These are phyloP conservation scores for Wickerhamomyces bisporus DNA, from an alignment of 805 yeast genomes.

Conservation along the genomic window DNA sequence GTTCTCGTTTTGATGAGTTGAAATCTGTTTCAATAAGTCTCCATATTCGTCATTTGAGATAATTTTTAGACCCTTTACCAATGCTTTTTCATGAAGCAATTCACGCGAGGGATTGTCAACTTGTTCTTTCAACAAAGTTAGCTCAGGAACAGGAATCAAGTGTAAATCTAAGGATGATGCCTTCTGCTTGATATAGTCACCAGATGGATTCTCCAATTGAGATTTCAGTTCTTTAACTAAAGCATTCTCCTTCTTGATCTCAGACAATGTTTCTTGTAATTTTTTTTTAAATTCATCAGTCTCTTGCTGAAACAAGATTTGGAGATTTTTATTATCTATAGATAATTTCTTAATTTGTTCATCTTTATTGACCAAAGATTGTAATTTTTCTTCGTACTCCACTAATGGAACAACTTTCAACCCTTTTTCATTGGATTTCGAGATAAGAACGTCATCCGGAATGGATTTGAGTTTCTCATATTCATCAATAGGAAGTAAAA, in stretches of 20 bases:
- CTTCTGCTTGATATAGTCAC: conserved; percentile 22
- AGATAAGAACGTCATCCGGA: conserved; percentile 13
- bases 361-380: not conserved
- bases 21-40: no score
- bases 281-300: conserved; percentile 18
- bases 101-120: no score
- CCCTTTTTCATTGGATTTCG: conserved; percentile 16
- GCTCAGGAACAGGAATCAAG: no score
- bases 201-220: conserved; percentile 26
- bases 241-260: conserved; percentile 2
- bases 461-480: conserved; percentile 11
- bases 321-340: conserved; percentile 16
- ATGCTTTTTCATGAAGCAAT: no score
- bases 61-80: no score
- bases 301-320: conserved; percentile 4
- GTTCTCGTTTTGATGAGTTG: no score
- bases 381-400: conserved; percentile 6
- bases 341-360: conserved; percentile 6
- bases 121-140: no score
- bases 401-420: conserved; percentile 11
- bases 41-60: no score
- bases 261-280: conserved; percentile 12
- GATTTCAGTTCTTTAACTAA: conserved; percentile 4
- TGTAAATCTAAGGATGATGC: no score
- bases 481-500: conserved; percentile 22